Evolutionary conservation across 345 rosid species (phyloP).

Genomic region (Ailanthus altissimus): DNA sequence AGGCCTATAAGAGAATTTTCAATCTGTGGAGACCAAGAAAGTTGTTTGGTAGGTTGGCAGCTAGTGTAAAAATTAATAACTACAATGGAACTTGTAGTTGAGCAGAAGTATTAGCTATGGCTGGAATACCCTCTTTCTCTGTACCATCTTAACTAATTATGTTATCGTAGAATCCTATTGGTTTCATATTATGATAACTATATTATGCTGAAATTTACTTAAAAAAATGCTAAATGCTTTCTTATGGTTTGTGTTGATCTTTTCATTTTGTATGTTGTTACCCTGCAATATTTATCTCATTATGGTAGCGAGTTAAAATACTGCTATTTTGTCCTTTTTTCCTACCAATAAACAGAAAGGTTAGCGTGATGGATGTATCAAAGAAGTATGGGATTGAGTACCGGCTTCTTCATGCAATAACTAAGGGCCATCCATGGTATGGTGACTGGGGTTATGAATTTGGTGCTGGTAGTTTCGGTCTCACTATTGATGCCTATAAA

Average conservation of each 20-base stretch:
- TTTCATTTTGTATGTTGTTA: not conserved
- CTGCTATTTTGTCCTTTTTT: not conserved
- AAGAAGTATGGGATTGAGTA: constrained; percentile 63
- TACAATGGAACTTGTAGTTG: not conserved
- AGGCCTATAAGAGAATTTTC: not conserved
- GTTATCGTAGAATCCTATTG: not conserved
- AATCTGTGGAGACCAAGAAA: not conserved
- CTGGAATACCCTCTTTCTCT: not conserved
- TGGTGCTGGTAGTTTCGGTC: constrained; percentile 64
- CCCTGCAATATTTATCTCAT: not conserved
- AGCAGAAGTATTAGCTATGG: not conserved
- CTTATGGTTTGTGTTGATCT: not conserved
- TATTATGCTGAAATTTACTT: not conserved
- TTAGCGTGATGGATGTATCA: constrained; percentile 78
- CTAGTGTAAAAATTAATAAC: not conserved
- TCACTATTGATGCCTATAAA: constrained; percentile 50
- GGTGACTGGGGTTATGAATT: constrained; percentile 79
- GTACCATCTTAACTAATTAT: not conserved
- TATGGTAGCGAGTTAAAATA: constrained; percentile 7
- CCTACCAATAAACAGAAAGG: constrained; percentile 44
- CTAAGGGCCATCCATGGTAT: constrained; percentile 63
- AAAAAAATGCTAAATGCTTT: no score
- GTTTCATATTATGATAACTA: not conserved
- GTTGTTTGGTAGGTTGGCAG: not conserved
- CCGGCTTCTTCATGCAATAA: constrained; percentile 61